These are phyloP conservation scores for Hortiboletus campestris DNA, from an alignment of 768 basidiomycete species.

Conservation along the genomic window DNA sequence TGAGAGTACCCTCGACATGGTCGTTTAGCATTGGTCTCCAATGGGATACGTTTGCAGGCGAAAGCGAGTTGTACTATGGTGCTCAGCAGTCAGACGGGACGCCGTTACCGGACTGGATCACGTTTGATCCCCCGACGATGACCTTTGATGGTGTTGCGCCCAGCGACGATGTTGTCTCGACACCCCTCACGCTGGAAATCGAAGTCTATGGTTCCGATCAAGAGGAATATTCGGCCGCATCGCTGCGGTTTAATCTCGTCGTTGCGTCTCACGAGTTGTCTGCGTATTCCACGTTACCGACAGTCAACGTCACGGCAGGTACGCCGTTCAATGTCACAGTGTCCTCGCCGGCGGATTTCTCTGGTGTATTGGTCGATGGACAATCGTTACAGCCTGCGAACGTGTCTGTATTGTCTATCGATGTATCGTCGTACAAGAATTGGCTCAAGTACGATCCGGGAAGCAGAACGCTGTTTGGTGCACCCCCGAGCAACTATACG, in stretches of 20 bases:
- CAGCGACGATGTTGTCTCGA: slow-evolving; percentile 33
- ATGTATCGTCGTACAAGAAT: slow-evolving; percentile 50
- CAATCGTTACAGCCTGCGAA: slow-evolving; percentile 54
- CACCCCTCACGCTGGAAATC: slow-evolving; percentile 48
- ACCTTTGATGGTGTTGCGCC: slow-evolving; percentile 84
- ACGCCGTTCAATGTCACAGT: slow-evolving; percentile 52
- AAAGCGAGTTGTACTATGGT: slow-evolving; percentile 56
- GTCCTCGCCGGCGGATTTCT: slow-evolving; percentile 55
- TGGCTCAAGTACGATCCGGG: slow-evolving; percentile 63
- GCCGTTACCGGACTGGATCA: slow-evolving; percentile 71
- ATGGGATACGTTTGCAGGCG: slow-evolving; percentile 54
- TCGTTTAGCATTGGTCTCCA: slow-evolving; percentile 88
- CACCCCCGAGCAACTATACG: slow-evolving; percentile 47
- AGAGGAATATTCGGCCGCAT: slow-evolving; percentile 63
- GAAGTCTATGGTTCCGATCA: slow-evolving; percentile 69
- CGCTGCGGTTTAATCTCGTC: slow-evolving; percentile 61
- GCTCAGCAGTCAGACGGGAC: slow-evolving; percentile 67
- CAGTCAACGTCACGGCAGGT: slow-evolving; percentile 68
- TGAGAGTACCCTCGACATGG: slow-evolving; percentile 80
- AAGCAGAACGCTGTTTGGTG: slow-evolving; percentile 61
- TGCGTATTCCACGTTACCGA: slow-evolving; percentile 46
- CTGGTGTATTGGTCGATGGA: slow-evolving; percentile 63
- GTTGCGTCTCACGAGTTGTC: slow-evolving; percentile 71
- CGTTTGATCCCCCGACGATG: slow-evolving; percentile 60
- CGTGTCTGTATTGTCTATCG: slow-evolving; percentile 55